Evolutionary conservation across 306 rosid genomes (phyloP), one percentile per base, ranked within the genome.

Genomic region (Macrotyloma uniflorum): DNA sequence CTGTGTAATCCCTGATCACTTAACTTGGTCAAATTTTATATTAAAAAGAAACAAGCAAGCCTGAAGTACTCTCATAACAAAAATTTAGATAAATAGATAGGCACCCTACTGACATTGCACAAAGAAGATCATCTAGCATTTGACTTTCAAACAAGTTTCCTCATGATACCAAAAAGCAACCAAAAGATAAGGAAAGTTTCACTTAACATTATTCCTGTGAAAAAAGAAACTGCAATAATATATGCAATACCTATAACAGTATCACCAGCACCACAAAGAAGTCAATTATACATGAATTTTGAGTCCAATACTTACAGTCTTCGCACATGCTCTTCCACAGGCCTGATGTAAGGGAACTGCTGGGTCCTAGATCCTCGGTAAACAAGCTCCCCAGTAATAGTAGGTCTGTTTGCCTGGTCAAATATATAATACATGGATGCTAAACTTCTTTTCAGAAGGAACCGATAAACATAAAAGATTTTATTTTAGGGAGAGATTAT

Each of bases 321-420:
- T 62, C 70, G 84, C 6, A 88, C 70, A 20, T 84, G 86, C 74
- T 87, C 86, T 71, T 89, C 89, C 81, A 88, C 54, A 1, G 89
- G 87, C 85, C 85, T 86, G 76, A 77, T 76, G 83, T 86, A 79
- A 24, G 88, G 78, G 78, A 83, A 72, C 64, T 89, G 94, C 33
- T 78, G 97, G 79, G 84, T 76, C 72, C 93, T 69, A 50, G 87
- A 77, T 79, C 87, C 88, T 79, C 53, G 90, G 85, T 79, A 81
- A 18, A 30, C 28, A 50, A 77, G 71, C 77, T 80, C 88, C 55
- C 51, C 72, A 40, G 82, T 69, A 8, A 10, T 38, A 81, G 86
- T 66, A 83, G 93, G 85, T 77, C 86, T 84, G 75, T 65, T 87
- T 33, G 80, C 84, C 98, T 95, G 84, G 72, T 79, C 78, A 82